Percentiles rank a stretch among this genome's conserved stretches.
Conservation (phyloP, 495 filamentous ascomycete genomes). For the Penicillium salamii region DNA sequence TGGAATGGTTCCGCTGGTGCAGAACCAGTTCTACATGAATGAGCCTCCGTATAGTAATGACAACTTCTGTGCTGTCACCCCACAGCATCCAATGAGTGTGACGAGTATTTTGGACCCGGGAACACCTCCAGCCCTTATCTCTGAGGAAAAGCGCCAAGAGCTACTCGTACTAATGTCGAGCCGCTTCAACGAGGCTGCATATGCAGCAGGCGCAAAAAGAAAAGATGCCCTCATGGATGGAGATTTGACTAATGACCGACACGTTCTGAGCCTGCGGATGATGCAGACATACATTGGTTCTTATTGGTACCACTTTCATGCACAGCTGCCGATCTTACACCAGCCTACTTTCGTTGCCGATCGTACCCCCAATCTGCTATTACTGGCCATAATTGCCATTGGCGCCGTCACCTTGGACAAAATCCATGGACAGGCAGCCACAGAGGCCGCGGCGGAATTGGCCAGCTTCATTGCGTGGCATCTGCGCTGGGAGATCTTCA, state of each 20-base stretch:
- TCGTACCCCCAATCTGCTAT: slow-evolving; percentile 74
- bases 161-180: slow-evolving; percentile 82
- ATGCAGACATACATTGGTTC: slow-evolving; percentile 94
- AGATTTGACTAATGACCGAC: slow-evolving; percentile 65
- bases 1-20: slow-evolving; percentile 38
- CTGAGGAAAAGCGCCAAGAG: slow-evolving; percentile 81
- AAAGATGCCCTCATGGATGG: slow-evolving; percentile 78
- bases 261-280: slow-evolving; percentile 85
- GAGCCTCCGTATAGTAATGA: slow-evolving; percentile 36
- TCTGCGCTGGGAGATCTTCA: slow-evolving; percentile 89
- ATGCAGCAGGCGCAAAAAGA: slow-evolving; percentile 68
- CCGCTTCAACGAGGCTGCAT: slow-evolving; percentile 77
- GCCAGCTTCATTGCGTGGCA: slow-evolving; percentile 89
- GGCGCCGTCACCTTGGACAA: slow-evolving; percentile 87
- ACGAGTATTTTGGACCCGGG: slow-evolving; percentile 84
- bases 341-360: slow-evolving; percentile 90
- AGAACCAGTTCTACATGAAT: slow-evolving; percentile 41
- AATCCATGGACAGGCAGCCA: slow-evolving; percentile 68
- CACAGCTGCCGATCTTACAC: slow-evolving; percentile 92
- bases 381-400: slow-evolving; percentile 93
- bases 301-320: slow-evolving; percentile 93
- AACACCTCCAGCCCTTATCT: slow-evolving; percentile 74
- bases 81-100: slow-evolving; percentile 81
- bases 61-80: slow-evolving; percentile 36
- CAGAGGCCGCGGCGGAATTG: slow-evolving; percentile 69